phyloP scores from a whole-genome alignment of 441 rosid genomes.

The Raphanus hybrid region DNA sequence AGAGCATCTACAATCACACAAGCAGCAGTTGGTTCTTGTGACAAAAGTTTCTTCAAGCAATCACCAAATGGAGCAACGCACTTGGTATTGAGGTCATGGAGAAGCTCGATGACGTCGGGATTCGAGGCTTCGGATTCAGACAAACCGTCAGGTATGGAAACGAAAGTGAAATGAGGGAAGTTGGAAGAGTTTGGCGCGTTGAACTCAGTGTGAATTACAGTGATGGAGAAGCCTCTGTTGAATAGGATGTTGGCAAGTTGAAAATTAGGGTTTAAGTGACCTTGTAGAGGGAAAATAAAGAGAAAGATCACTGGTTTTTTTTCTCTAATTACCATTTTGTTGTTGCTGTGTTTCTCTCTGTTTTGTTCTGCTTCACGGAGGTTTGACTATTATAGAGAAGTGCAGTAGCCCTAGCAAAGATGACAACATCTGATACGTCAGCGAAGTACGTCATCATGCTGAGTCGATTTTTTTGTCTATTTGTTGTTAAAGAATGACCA shows the following conservation, averaged over 20 bases:
- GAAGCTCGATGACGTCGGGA: conserved; percentile 42
- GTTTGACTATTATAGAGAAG: conserved; percentile 25
- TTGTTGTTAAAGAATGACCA: conserved; percentile 23
- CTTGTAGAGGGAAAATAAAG: conserved; percentile 62
- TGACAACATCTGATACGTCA: background rate
- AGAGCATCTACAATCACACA: conserved; percentile 67
- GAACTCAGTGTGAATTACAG: conserved; percentile 56
- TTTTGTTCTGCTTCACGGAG: background rate
- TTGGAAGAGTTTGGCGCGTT: conserved; percentile 58
- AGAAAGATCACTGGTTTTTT: conserved; percentile 51
- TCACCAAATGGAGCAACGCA: conserved; percentile 54
- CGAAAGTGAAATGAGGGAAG: conserved; percentile 62
- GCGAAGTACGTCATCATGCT: background rate
- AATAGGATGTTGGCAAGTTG: conserved; percentile 61
- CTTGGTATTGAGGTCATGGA: conserved; percentile 46
- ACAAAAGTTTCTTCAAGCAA: conserved; percentile 50
- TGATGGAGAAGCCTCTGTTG: conserved; percentile 62
- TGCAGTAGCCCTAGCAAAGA: background rate
- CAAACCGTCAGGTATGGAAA: conserved; percentile 51
- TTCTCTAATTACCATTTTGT: conserved; percentile 43
- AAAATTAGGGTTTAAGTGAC: conserved; percentile 64
- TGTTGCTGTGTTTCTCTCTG: conserved; percentile 8
- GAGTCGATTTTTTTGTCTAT: background rate
- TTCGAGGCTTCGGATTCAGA: conserved; percentile 36
- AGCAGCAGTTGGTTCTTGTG: conserved; percentile 43